Base-by-base conservation (phyloP, 1,284 basidiomycete genomes). In the Abortiporus biennis region DNA sequence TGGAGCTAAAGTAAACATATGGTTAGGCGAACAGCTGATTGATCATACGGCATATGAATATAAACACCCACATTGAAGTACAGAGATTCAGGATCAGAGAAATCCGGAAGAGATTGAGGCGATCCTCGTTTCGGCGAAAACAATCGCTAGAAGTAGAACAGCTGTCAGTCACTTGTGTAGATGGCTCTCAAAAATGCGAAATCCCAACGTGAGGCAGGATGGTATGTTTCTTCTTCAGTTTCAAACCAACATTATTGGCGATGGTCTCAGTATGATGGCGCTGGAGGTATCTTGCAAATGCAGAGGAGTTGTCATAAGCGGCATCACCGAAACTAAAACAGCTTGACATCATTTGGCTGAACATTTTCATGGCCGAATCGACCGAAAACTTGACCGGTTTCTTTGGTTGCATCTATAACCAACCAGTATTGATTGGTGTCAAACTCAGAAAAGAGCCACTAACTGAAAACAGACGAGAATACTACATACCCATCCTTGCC, bases 231-330 rank as follows among this genome's bases (percentile, higher is more conserved):
- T 16, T 6, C 32, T 43, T 45, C 17, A 50, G 29, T 31, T 51
- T 44, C 4, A 65, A 51, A 22, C 44, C 49, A 19, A 29, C 34
- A 33, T 47, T 33, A 31, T 45, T 42, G 19, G 58, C 42, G 11
- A 40, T 36, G 5, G 43, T 29, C 6, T 42, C 33, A 13, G 52
- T 43, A 23, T 53, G 49, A 15, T 44, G 49, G 20, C 47, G 36
- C 34, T 44, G 50, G 42, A 59, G 52, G 44, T 56, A 63, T 40
- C 43, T 44, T 37, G 41, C 45, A 38, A 63, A 63, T 6, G 52
- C 47, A 20, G 38, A 43, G 15, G 52, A 65, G 27, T 40, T 53
- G 37, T 63, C 64, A 42, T 57, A 48, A 22, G 54, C 47, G 9
- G 27, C 2, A 51, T 43, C 9, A 54, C 49, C 1, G 48, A 31